Evolutionary conservation across 768 basidiomycete genomes (phyloP), one percentile per base, ranked within the genome.

Genomic region (Rhodotorula sphaerocarpa): DNA sequence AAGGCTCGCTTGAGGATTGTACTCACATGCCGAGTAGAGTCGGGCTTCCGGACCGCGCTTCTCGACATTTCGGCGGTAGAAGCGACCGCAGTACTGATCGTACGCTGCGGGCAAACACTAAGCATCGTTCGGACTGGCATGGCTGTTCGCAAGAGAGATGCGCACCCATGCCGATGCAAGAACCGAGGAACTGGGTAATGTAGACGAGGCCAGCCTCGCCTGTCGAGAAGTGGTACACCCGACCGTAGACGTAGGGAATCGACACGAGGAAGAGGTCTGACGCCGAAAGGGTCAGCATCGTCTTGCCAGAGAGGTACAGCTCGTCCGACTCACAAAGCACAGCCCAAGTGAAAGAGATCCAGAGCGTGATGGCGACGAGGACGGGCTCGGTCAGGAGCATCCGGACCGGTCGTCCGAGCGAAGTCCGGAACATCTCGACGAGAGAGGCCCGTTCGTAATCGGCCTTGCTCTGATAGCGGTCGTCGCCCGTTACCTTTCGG

Each of bases 401-500:
- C 34, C 73, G 45, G 27, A 69, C 55, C 7, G 57, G 51, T 6
- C 66, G 47, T 9, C 66, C 46, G 9, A 69, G 31, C 10, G 55
- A 59, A 86, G 87, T 45, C 87, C 79, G 83, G 66, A 91, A 84
- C 63, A 88, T 74, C 0, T 79, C 79, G n/a, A 72, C 65, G 34
- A 88, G 71, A 55, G 77, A 80, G 1, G 78, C 78, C 10, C 81
- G 79, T 66, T 87, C 84, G 63, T 82, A 82, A 70, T 88, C 86
- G 4, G 82, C 78, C 27, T 80, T 78, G 2, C 85, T 80, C 28
- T 80, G 80, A 71, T 86, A 88, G 28, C 82, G 77, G 18, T 75
- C 65, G 66, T 90, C 78, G 12, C 85, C 84, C 0, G 83, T 84
- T 58, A 82, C 77, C 73, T 84, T 84, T 51, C 88, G 81, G 55